Base-by-base conservation (phyloP, 2,329 filamentous ascomycete species). In the Diaporthe longicolla region DNA sequence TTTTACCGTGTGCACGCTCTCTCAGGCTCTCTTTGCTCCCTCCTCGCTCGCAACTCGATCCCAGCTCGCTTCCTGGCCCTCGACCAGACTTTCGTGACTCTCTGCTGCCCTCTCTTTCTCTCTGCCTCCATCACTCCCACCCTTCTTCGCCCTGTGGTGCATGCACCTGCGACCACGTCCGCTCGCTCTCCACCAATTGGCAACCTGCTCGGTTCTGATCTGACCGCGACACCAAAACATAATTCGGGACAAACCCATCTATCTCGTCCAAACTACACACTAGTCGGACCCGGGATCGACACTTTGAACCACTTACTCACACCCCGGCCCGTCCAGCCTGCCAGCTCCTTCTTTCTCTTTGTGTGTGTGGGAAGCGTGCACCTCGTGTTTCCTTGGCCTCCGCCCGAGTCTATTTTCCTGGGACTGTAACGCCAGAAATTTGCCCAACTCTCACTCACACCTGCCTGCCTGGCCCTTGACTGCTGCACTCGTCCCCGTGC, bases 171-270 rank as follows among this genome's bases (percentile, higher is more conserved):
- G 43, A 52, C 72, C 72, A 61, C 66, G 32, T 73, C 66, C 72
- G 43, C 57, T 74, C 73, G 73, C 68, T 74, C 55, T 63, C 68
- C 26, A 50, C 43, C 59, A 52, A 65, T 48, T 48, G 59, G 52
- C 50, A 21, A 48, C 72, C 15, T 26, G 54, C 57, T 43, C 54
- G 52, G 61, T 55, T 66, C 63, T 66, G 61, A 61, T 66, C 63
- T 66, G 63, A 66, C 63, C 63, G 63, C 63, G 63, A 66, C 63
- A 66, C 63, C 45, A 66, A 66, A 26, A 66, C 45, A 52, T 52
- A 29, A 52, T 29, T 66, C 61, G 61, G 63, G 63, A 54, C 63
- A 66, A 68, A 40, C 63, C 48, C 48, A 68, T 63, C 69, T 43
- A 43, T 32, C 29, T 43, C 57, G n/a, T 71, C 57, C 45, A 57